Base-by-base conservation (phyloP, 2,329 filamentous ascomycete genomes). In the Botryotinia narcissicola region DNA sequence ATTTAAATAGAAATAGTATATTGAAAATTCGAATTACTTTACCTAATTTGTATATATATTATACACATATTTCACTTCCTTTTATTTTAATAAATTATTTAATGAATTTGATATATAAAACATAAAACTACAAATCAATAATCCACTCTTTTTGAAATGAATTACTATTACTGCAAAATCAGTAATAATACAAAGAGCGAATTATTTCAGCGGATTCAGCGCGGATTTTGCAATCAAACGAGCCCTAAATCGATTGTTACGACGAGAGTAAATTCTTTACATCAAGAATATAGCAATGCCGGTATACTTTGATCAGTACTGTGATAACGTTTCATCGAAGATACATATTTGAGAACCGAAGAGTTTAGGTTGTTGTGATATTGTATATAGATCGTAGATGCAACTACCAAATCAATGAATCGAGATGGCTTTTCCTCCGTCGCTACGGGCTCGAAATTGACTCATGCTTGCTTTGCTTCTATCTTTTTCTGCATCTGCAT, bases 401-500 rank as follows among this genome's bases (percentile, higher is more conserved):
- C 9, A 40, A 8, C 35, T 25, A 35, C 20, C 12, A 40, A 40
- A 61, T 25, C 32, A 14, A 8, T 61, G 35, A 37, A 40, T 37
- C 12, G 35, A 40, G 32, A 8, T 16, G 12, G 6, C 2, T 40
- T 40, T 61, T 35, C 22, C 14, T 61, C 12, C 35, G 22, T 61
- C 12, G 59, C 59, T 14, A 22, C 35, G 22, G 14, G 20, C 2
- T 61, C 25, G 35, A 40, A 35, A n/a, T 4, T n/a, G 22, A 54
- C 25, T 14, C 12, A 54, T 54, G 48, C 22, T 54, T 54, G 48
- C 25, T n/a, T 16, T 4, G 25, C 25, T 16, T n/a, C 48, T 6
- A 54, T 0, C 14, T n/a, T n/a, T 0, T 16, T 14, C 25, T 29
- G 25, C 25, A 54, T n/a, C 0, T 16, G 10, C 12, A 6, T 54